Evolutionary conservation across 148 eudicot genomes (phyloP).

Genomic region (Silene uniflora): DNA sequence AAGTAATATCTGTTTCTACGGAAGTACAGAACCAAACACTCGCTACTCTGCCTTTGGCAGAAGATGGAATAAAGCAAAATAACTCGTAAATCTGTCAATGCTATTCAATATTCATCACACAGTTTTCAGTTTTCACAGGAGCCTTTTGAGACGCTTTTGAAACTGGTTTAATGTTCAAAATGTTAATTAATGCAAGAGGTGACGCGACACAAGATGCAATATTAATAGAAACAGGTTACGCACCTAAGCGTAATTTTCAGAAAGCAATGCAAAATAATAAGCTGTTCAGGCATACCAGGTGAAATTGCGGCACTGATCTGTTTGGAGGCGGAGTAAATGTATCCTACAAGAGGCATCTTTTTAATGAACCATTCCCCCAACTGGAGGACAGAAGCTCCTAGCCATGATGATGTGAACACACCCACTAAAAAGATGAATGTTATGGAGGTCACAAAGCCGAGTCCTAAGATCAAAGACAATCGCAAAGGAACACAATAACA

Average conservation of each 20-base stretch:
- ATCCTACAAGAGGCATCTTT: slow-evolving; percentile 72
- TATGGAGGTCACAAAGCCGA: slow-evolving; percentile 65
- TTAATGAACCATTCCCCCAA: slow-evolving; percentile 80
- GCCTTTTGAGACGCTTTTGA: too few species aligned
- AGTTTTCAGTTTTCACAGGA: background rate
- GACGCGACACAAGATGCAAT: too few species aligned
- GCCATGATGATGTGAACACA: slow-evolving; percentile 80
- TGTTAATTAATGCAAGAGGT: too few species aligned
- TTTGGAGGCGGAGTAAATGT: slow-evolving; percentile 75
- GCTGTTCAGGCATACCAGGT: slow-evolving; percentile 42
- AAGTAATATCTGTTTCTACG: too few species aligned
- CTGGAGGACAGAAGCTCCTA: slow-evolving; percentile 62
- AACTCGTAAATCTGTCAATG: background rate
- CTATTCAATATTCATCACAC: background rate
- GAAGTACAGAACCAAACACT: too few species aligned
- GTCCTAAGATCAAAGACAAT: slow-evolving; percentile 35
- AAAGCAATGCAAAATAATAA: background rate
- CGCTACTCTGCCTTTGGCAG: too few species aligned
- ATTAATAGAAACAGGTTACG: too few species aligned
- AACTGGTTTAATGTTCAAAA: too few species aligned
- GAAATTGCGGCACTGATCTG: slow-evolving; percentile 91
- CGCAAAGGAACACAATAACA: background rate
- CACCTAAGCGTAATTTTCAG: too few species aligned
- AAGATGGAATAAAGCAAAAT: too few species aligned
- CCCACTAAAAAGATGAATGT: slow-evolving; percentile 80